Evolutionary conservation across 1,139 yeast genomes (phyloP), one percentile per base, ranked within the genome.

Genomic region (Saccharomyces hybrid): DNA sequence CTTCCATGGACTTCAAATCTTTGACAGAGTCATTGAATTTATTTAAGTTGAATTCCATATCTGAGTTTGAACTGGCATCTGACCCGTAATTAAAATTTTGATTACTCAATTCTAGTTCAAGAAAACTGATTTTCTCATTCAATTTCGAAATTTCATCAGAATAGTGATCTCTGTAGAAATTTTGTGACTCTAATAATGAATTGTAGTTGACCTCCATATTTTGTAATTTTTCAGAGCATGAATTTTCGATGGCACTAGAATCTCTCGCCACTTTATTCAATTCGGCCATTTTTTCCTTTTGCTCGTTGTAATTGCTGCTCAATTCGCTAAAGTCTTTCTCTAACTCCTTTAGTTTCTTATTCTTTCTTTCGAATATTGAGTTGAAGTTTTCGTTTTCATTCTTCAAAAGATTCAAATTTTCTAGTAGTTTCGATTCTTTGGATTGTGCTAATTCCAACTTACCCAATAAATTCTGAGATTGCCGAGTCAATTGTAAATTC

Each of bases 341-440:
- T 61, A 84, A 69, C 63, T 84, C 90, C 46, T 74, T 63, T 48
- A 85, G 78, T 56, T 88, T 72, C 56, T 89, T 75, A 63, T 84
- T 85, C 64, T 84, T 84, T 57, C 90, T 72, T 60, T 78, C 82
- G 59, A 84, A 71, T 59, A 84, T 69, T 0, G 88, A 83, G 61
- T 78, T 80, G 48, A 84, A 75, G 73, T 84, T 83, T 62, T 84
- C 88, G 62, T 82, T 82, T 62, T 85, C 88, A 65, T 84, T 88
- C 67, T 83, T 84, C 32, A 84, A 75, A 6, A 42, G 46, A 5
- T 46, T 38, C 8, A 27, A 50, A 8, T 42, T 16, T 9, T 86
- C 91, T 48, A 82, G 77, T 56, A 81, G 74, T 56, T 80, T 79
- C 49, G 83, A 84, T 58, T 84, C 81, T 63, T 81, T 78, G 55